Evolutionary conservation across 768 basidiomycete species (phyloP), one percentile per base, ranked within the genome.

Genomic region (Rhizopogon salebrosus): DNA sequence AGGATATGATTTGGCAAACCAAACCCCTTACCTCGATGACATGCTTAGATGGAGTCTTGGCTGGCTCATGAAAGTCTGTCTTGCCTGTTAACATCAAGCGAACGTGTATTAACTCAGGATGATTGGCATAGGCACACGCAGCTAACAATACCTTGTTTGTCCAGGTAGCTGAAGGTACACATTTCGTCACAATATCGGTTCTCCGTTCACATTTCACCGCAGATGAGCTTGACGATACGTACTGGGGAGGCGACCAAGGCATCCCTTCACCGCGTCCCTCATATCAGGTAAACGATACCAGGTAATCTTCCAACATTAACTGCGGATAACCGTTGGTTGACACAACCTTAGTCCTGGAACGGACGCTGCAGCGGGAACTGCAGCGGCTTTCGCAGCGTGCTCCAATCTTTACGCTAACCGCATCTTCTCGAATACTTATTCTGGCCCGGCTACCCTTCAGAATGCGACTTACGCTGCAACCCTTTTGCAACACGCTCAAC

Each of bases 41-140:
- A 93, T 89, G 76, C 72, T 95, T 49, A 82, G 93, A 54, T 95
- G 91, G 90, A 87, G 92, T 23, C 78, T 92, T 41, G 87, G 92
- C 68, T 97, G 92, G 92, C 72, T 95, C 48, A 91, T 95, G 49
- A 92, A 90, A 75, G 92, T 86, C 52, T 55, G 74, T 48, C n/a
- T 16, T 20, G 2, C 10, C 31, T 43, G 27, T 29, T 6, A 49
- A 13, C 20, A 45, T 27, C 5, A 31, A 23, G 43, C 23, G 49
- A 41, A 11, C 13, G 40, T 27, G 35, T 11, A 18, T 8, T 18
- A 42, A 29, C 29, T 16, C 48, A 8, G 34, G 43, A 20, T 49
- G 41, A 16, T 53, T 34, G 55, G 36, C 20, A 29, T 60, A 94
- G 90, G 92, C 90, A 7, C 93, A 97, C 66, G 84, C 93, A 1